Evolutionary conservation across 179 eudicot species (phyloP).

Genomic region (Nepenthes alata): DNA sequence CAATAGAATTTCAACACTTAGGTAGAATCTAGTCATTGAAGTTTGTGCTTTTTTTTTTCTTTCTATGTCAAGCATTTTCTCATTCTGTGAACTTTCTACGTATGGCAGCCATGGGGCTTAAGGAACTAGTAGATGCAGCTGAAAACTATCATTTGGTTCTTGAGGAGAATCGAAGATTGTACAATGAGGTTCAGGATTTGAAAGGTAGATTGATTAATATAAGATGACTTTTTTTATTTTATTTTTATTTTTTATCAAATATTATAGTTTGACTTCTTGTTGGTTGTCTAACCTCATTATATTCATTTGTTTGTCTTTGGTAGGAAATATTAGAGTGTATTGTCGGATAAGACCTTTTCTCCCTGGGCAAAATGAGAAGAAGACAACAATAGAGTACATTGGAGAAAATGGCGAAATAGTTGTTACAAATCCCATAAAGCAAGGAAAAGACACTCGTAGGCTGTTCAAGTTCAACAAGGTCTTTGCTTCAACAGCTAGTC

Average conservation of each 20-base stretch:
- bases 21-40: slow-evolving; percentile 30
- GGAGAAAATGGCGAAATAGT: slow-evolving; percentile 92
- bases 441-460: slow-evolving; percentile 72
- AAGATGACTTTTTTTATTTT: neutral
- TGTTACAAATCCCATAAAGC: slow-evolving; percentile 67
- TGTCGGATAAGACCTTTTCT: slow-evolving; percentile 95
- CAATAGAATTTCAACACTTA: slow-evolving; percentile 52
- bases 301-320: slow-evolving; percentile 7
- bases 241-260: neutral
- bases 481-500: slow-evolving; percentile 72
- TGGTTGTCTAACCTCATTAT: slow-evolving; percentile 6
- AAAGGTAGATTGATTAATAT: slow-evolving; percentile 41
- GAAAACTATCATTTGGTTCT: slow-evolving; percentile 79
- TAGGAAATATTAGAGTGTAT: slow-evolving; percentile 92
- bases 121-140: slow-evolving; percentile 77
- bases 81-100: slow-evolving; percentile 5
- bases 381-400: slow-evolving; percentile 77
- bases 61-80: neutral
- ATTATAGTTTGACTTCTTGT: neutral
- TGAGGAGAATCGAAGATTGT: slow-evolving; percentile 72
- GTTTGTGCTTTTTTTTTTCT: neutral
- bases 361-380: slow-evolving; percentile 65
- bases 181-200: slow-evolving; percentile 88
- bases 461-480: slow-evolving; percentile 89
- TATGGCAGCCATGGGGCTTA: slow-evolving; percentile 52